phyloP scores from a whole-genome alignment of 108 stramenopile genomes.

The Skeletonema tropicum region DNA sequence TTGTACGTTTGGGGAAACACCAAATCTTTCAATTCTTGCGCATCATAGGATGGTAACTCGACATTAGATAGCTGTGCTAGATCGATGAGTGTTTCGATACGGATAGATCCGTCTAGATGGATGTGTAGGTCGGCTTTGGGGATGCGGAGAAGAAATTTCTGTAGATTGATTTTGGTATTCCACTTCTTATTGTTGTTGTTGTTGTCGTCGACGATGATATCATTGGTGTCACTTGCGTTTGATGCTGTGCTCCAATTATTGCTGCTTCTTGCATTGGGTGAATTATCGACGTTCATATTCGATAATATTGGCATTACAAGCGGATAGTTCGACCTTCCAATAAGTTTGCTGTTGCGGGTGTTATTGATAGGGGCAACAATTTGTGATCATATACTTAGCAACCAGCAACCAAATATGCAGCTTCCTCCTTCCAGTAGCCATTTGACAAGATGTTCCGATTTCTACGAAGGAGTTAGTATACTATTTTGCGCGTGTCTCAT shows the following conservation, averaged over 20 bases:
- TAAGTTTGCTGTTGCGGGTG: too few species aligned
- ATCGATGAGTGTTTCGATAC: slow-evolving; percentile 37
- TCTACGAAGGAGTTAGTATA: too few species aligned
- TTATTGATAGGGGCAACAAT: too few species aligned
- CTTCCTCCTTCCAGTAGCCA: too few species aligned
- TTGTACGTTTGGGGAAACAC: slow-evolving; percentile 32
- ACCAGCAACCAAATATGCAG: too few species aligned
- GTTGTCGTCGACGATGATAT: not conserved
- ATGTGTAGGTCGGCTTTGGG: slow-evolving; percentile 44
- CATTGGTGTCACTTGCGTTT: not conserved
- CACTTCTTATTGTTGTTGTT: not conserved
- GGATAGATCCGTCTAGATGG: slow-evolving; percentile 49
- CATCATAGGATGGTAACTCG: slow-evolving; percentile 29
- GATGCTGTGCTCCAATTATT: not conserved
- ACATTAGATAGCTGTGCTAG: slow-evolving; percentile 23
- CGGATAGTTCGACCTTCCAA: too few species aligned
- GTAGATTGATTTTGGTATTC: not conserved
- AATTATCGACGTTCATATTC: too few species aligned
- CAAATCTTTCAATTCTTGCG: slow-evolving; percentile 5
- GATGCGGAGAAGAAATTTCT: slow-evolving; percentile 34
- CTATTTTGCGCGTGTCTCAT: too few species aligned
- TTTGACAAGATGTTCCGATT: too few species aligned
- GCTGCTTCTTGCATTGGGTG: not conserved
- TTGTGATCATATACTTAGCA: too few species aligned
- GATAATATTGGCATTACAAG: too few species aligned